These are phyloP conservation scores for Penicillium pancosmium DNA, from an alignment of 495 filamentous ascomycete genomes.

Conservation along the genomic window DNA sequence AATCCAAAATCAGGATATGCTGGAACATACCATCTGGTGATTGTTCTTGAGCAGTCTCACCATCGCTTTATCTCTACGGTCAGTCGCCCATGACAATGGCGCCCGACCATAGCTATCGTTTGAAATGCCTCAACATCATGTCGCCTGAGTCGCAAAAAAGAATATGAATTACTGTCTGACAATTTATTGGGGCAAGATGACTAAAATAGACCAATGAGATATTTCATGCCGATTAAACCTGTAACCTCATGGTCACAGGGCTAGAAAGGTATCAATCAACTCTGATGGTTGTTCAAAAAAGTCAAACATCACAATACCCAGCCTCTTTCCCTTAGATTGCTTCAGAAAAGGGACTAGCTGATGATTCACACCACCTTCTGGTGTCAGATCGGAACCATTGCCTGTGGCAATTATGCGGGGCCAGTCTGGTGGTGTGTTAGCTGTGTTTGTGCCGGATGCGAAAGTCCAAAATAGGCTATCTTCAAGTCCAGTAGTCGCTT, in stretches of 20 bases:
- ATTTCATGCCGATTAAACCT: too few relatives aligned
- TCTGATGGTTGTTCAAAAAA: constrained; percentile 33
- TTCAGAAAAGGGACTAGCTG: constrained; percentile 23
- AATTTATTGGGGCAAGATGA: too few relatives aligned
- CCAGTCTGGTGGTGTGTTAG: constrained; percentile 43
- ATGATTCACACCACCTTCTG: constrained; percentile 42
- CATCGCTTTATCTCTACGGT: too few relatives aligned
- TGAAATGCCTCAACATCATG: too few relatives aligned
- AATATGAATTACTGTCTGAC: too few relatives aligned
- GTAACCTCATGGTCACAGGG: neutral
- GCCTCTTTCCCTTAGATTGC: constrained; percentile 26
- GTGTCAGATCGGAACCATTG: constrained; percentile 39
- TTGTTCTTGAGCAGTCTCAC: too few relatives aligned
- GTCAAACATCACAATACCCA: constrained; percentile 56
- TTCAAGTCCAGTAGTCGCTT: neutral
- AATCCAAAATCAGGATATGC: too few relatives aligned
- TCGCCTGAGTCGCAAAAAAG: too few relatives aligned
- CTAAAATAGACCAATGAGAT: too few relatives aligned
- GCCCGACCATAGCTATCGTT: too few relatives aligned
- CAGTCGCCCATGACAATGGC: too few relatives aligned
- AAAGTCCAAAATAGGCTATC: constrained; percentile 55
- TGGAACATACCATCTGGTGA: too few relatives aligned
- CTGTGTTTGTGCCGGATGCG: constrained; percentile 46
- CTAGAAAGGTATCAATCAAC: constrained; percentile 22
- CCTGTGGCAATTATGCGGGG: constrained; percentile 53